A percentile compares a stretch with the other conserved stretches of the same genome.
These are phyloP conservation scores for Rubus idaeus DNA, from an alignment of 306 rosid species.

Conservation along the genomic window DNA sequence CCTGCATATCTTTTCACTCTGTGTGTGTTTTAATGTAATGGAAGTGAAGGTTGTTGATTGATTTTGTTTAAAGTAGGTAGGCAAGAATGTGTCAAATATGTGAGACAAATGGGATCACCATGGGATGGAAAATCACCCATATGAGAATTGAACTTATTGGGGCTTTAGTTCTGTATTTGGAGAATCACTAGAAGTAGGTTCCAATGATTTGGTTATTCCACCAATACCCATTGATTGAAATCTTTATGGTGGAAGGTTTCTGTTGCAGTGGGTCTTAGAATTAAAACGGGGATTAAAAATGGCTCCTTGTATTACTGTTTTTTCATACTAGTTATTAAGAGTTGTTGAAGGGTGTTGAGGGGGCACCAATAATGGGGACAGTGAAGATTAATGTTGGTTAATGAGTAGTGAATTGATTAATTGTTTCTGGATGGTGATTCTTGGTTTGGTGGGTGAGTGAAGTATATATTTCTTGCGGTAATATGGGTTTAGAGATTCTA, in stretches of 20 bases:
- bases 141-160: constrained; percentile 13
- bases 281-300: constrained; percentile 11
- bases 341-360: constrained; percentile 28
- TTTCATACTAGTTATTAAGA: not conserved
- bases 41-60: constrained; percentile 13
- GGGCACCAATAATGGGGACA: constrained; percentile 23
- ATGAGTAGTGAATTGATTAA: constrained; percentile 20
- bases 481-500: constrained; percentile 6
- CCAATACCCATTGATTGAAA: constrained; percentile 32
- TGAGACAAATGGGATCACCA: constrained; percentile 14
- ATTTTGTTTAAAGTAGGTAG: not conserved
- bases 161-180: constrained; percentile 16
- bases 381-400: constrained; percentile 15
- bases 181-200: constrained; percentile 19
- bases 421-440: constrained; percentile 6
- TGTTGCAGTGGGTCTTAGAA: constrained; percentile 18
- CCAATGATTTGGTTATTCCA: constrained; percentile 38
- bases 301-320: constrained; percentile 15
- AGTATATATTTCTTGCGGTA: not conserved
- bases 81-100: not conserved
- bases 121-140: not conserved
- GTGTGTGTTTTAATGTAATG: not conserved
- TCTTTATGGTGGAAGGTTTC: constrained; percentile 35
- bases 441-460: constrained; percentile 8
- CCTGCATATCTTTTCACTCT: constrained; percentile 3